Base-by-base conservation (phyloP, 495 filamentous ascomycete species). In the Aspergillus heteromorphus region DNA sequence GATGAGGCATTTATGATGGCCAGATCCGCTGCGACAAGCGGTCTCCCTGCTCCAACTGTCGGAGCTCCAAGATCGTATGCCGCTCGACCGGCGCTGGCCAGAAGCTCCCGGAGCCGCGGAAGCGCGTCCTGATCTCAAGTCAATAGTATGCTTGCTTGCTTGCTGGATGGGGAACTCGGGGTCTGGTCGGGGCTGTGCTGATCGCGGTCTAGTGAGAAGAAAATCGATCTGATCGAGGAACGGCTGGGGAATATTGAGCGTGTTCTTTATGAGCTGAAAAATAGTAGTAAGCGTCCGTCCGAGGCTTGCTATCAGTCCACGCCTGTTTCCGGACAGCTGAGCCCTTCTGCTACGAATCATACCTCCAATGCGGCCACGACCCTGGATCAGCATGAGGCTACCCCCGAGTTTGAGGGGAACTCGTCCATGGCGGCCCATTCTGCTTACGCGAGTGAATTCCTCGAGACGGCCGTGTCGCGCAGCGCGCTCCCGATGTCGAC, bases 141-240 rank as follows among this genome's bases (percentile, higher is more conserved):
- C 81, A 87, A 73, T 88, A 88, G 84, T 86, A 74, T 36, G 74
- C 64, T 42, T 45, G 17, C 20, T 41, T 54, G 11, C 21, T 48
- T 18, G 21, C 52, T 25, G n/a, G n/a, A 27, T 43, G 25, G 8
- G 9, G 36, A 23, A 36, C 42, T 20, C 29, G 9, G 8, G 5
- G 10, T 6, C 27, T n/a, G 16, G 8, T 19, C 8, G 10, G 6
- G 13, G 16, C 16, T 8, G 21, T 13, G 17, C 11, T 59, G 38
- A 55, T 40, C 40, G 9, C 5, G 6, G 9, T 57, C 13, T 49
- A 87, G 84, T 65, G 85, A 88, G 66, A 76, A 73, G 55, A 88
- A 88, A 66, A 85, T 88, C 43, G 84, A 87, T 59, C 65, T 77
- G 25, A 85, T 88, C 48, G 83, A 84, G 58, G 71, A 80, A 40